Base-by-base conservation (phyloP, 2,329 filamentous ascomycete species). In the Truncatella angustata region DNA sequence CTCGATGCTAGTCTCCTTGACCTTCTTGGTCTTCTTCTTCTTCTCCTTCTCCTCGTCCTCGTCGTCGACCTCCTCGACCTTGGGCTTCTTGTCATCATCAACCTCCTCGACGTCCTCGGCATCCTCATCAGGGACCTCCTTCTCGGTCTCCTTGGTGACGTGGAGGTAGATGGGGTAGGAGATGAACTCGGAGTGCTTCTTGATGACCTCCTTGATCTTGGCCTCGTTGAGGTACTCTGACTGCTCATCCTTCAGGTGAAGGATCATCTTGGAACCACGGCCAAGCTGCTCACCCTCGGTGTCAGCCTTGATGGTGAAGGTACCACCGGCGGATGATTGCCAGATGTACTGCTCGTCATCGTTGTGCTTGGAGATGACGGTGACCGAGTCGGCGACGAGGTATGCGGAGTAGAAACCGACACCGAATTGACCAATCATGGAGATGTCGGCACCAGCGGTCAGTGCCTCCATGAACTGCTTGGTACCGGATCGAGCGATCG, bases 171-270 rank as follows among this genome's bases (percentile, higher is more conserved):
- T 99, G 71, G 94, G 94, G 85, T 99, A 99, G 48, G 94, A 97
- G 82, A 99, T 99, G 85, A 99, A 99, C 82, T 99, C 94, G 72
- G 94, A 97, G 89, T 99, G 94, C 90, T 99, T 99, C 91, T 97
- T 97, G 84, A 99, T 92, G 63, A 99, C 93, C 84, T 99, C 94
- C 90, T 99, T 99, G 84, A 99, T 88, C 85, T 93, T 94, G 83
- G 84, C 84, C 88, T 99, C 94, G 78, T 97, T 95, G 64, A 97
- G 83, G 86, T 96, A 99, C 76, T 97, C 94, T 61, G 81, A 82
- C 84, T 99, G 94, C 86, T 99, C 94, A 66, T 99, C 94, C 90
- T 99, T 99, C 70, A 99, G 84, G 84, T 97, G 90, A 57, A 99
- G 91, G 76, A 97, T 87, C 74, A 99, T 95, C 86, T 96, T 92